Conservation (phyloP, 352 stramenopile genomes). For the Globisporangium uncinulatum region DNA sequence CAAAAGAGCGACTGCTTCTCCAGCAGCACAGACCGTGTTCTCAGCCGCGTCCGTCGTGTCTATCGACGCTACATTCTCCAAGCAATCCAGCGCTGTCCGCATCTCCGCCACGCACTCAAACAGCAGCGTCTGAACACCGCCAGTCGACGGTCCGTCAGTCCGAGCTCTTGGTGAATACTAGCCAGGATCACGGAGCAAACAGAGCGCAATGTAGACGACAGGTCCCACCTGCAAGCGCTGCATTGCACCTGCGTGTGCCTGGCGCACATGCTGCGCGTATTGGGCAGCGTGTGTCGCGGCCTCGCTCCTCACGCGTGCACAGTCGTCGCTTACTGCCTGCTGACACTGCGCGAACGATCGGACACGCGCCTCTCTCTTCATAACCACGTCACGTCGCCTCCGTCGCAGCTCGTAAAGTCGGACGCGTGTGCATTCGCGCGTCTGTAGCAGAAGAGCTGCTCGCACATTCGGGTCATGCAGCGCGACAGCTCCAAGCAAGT, state of each 20-base stretch:
- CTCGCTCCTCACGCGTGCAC: slow-evolving; percentile 2
- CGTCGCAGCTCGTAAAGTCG: slow-evolving; percentile 4
- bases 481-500: not conserved
- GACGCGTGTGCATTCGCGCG: not conserved
- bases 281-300: not conserved
- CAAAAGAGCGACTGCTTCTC: slow-evolving; percentile 1
- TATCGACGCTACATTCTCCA: slow-evolving; percentile 18
- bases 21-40: slow-evolving; percentile 24
- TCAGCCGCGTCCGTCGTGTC: slow-evolving; percentile 23
- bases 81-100: slow-evolving; percentile 28
- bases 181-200: no score
- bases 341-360: slow-evolving; percentile 10
- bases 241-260: slow-evolving; percentile 1
- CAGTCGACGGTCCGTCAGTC: not conserved
- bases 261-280: slow-evolving; percentile 7
- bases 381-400: not conserved
- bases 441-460: slow-evolving; percentile 1
- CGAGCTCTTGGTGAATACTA: no score
- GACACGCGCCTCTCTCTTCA: not conserved
- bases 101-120: slow-evolving; percentile 38
- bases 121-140: slow-evolving; percentile 21
- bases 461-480: not conserved
- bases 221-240: slow-evolving; percentile 10
- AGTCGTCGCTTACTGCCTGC: slow-evolving; percentile 6
- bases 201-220: no score